These are phyloP conservation scores for Gossypium bickii DNA, from an alignment of 345 rosid genomes.

Conservation along the genomic window DNA sequence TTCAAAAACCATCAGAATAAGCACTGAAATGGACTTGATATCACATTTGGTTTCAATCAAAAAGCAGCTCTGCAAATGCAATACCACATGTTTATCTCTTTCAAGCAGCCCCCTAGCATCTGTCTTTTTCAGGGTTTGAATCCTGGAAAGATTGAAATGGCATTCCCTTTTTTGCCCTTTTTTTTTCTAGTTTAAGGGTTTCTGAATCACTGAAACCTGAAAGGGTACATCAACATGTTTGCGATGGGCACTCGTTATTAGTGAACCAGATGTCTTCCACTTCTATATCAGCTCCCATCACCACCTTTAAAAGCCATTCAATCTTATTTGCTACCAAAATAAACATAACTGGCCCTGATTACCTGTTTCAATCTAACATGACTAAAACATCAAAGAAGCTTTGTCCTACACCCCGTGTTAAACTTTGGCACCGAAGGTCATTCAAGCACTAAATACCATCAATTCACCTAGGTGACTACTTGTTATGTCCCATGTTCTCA, in stretches of 20 bases:
- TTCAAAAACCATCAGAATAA: background rate
- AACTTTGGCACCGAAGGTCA: slow-evolving; percentile 1
- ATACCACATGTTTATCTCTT: background rate
- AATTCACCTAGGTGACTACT: background rate
- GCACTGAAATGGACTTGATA: background rate
- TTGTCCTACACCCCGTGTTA: background rate
- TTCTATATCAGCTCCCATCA: slow-evolving; percentile 1
- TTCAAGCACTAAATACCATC: background rate
- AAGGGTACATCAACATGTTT: background rate
- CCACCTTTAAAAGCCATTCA: background rate
- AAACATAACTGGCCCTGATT: background rate
- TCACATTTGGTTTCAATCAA: background rate
- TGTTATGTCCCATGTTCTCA: background rate
- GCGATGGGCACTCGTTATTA: background rate
- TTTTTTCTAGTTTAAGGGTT: background rate
- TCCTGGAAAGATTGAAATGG: background rate
- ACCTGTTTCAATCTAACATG: background rate
- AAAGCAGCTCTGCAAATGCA: slow-evolving; percentile 1
- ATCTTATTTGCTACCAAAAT: background rate
- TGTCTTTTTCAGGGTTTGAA: slow-evolving; percentile 1
- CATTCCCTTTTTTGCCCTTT: too few relatives aligned
- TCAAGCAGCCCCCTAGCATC: slow-evolving; percentile 4
- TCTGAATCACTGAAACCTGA: slow-evolving; percentile 7
- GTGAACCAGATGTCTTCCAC: slow-evolving; percentile 13
- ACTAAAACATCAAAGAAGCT: background rate